A percentile compares a stretch with the other conserved stretches of the same genome.
Conservation (phyloP, 768 basidiomycete species). For the Coprinopsis sp. region DNA sequence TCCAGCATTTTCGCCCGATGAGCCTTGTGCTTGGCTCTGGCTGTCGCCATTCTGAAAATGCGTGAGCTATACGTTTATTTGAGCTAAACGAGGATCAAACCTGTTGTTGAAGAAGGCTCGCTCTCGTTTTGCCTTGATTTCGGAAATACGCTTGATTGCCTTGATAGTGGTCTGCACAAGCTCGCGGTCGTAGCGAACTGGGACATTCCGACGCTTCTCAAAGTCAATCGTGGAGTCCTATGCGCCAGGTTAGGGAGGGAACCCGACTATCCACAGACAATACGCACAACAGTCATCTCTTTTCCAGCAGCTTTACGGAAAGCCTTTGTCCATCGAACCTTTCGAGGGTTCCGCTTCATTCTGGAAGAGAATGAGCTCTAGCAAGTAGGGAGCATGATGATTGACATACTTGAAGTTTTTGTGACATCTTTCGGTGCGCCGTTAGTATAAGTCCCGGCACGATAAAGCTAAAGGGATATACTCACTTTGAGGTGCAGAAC, state of each 20-base stretch:
- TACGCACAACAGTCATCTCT: conserved; percentile 95
- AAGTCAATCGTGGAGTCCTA: conserved; percentile 99
- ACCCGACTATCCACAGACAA: not conserved
- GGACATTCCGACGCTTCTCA: conserved; percentile 97
- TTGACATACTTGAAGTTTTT: conserved; percentile 94
- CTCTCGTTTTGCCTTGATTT: conserved; percentile 88
- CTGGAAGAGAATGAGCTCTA: conserved; percentile 33
- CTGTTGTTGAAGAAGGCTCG: conserved; percentile 95
- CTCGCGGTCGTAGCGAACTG: conserved; percentile 95
- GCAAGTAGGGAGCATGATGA: not conserved
- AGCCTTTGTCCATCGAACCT: conserved; percentile 99
- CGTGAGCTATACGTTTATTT: conserved; percentile 5
- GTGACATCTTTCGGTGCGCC: conserved; percentile 65
- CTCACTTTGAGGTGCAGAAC: conserved; percentile 96
- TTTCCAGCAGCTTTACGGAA: conserved; percentile 98
- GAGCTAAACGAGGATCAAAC: conserved; percentile 28
- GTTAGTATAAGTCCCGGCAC: not conserved
- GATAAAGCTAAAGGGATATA: conserved; percentile 2
- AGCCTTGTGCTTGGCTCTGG: conserved; percentile 70
- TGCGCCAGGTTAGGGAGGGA: not conserved
- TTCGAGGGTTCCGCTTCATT: conserved; percentile 99
- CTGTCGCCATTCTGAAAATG: conserved; percentile 69
- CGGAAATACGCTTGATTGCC: conserved; percentile 92
- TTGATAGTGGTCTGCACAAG: conserved; percentile 88
- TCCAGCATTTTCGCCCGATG: conserved; percentile 66